Percentiles rank a stretch among this genome's conserved stretches.
These are phyloP conservation scores for Lentinula sp. DNA, from an alignment of 768 basidiomycete species.

Conservation along the genomic window DNA sequence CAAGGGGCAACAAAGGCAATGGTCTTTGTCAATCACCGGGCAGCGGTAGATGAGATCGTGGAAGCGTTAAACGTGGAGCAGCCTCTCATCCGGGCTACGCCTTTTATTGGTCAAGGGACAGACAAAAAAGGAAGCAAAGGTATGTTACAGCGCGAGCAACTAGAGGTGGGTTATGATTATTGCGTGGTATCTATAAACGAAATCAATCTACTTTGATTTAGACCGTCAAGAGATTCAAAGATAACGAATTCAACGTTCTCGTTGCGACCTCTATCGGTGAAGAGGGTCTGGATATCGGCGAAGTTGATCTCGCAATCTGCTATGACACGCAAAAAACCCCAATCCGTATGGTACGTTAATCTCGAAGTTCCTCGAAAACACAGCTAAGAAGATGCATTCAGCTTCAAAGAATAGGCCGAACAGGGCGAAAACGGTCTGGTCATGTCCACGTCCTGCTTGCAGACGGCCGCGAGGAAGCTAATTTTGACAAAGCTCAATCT, in stretches of 20 bases:
- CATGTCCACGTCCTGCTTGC: slow-evolving; percentile 88
- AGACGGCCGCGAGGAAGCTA: slow-evolving; percentile 84
- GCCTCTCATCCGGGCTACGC: slow-evolving; percentile 74
- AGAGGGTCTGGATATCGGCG: slow-evolving; percentile 97
- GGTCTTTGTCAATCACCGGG: slow-evolving; percentile 90
- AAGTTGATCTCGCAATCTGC: slow-evolving; percentile 92
- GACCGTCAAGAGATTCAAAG: slow-evolving; percentile 86
- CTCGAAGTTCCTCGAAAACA: too few species aligned
- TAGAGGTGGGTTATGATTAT: slow-evolving; percentile 51
- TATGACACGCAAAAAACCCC: slow-evolving; percentile 97
- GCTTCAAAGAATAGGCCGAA: slow-evolving; percentile 95
- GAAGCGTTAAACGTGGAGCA: slow-evolving; percentile 67
- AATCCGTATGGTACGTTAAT: slow-evolving; percentile 78
- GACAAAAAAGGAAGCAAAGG: slow-evolving; percentile 87
- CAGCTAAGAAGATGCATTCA: slow-evolving; percentile 20
- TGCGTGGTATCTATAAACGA: background rate
- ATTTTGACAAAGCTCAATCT: slow-evolving; percentile 83
- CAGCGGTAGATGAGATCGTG: slow-evolving; percentile 89
- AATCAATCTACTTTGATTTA: slow-evolving; percentile 23
- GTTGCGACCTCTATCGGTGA: slow-evolving; percentile 97
- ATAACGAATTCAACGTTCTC: slow-evolving; percentile 82
- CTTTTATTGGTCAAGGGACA: slow-evolving; percentile 87
- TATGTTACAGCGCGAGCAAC: slow-evolving; percentile 85
- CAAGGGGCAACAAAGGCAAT: slow-evolving; percentile 64
- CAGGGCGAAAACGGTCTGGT: slow-evolving; percentile 88